phyloP scores from a whole-genome alignment of 202 grass and related monocot species.

The Setaria viridis region DNA sequence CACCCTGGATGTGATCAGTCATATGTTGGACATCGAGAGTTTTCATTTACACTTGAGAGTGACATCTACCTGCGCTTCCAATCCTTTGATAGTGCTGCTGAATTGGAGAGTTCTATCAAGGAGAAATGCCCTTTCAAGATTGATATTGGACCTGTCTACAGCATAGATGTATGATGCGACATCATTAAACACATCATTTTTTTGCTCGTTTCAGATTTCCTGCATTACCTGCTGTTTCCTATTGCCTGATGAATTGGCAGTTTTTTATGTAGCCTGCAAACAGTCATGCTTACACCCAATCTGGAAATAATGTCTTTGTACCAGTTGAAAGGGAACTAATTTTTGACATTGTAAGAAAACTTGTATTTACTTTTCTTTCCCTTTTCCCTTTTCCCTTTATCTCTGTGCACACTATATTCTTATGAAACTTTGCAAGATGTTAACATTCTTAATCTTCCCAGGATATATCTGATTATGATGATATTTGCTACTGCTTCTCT shows the following conservation, averaged over 20 bases:
- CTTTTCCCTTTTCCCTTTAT: not conserved
- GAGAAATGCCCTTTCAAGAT: constrained; percentile 90
- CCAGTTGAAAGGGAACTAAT: constrained; percentile 89
- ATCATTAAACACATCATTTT: constrained; percentile 6
- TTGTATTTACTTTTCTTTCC: not conserved
- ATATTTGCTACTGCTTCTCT: constrained; percentile 86
- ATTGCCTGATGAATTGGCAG: not conserved
- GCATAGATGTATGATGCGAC: constrained; percentile 65
- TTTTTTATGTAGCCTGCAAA: constrained; percentile 79
- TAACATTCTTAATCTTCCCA: constrained; percentile 39
- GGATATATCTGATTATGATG: constrained; percentile 97
- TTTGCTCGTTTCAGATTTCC: constrained; percentile 1
- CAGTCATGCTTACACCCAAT: constrained; percentile 81
- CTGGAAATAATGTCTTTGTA: constrained; percentile 72
- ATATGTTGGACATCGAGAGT: constrained; percentile 79
- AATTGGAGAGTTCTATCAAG: constrained; percentile 79
- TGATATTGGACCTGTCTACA: constrained; percentile 83
- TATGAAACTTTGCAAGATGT: constrained; percentile 2
- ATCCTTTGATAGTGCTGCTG: constrained; percentile 69
- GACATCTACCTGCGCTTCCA: constrained; percentile 80
- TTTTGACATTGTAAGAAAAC: constrained; percentile 85
- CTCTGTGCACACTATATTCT: not conserved
- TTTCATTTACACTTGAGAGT: constrained; percentile 86
- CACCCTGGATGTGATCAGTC: constrained; percentile 90
- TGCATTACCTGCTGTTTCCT: not conserved